phyloP scores from a whole-genome alignment of 2,329 filamentous ascomycete genomes.

The Talaromyces sp. region DNA sequence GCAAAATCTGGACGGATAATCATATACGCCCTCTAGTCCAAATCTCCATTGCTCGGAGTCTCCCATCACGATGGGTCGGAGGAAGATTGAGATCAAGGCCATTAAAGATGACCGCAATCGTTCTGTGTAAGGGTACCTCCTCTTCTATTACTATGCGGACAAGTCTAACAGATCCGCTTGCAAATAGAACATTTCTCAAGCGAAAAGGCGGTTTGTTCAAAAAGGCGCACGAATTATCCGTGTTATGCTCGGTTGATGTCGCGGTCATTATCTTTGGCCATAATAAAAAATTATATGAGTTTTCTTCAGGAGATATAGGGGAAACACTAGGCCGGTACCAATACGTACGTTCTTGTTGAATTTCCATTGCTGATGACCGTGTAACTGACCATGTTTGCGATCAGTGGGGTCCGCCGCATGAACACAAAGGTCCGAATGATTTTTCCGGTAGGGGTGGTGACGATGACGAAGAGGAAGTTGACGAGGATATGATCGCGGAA shows the following conservation, averaged over 20 bases:
- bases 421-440: conserved; percentile 92
- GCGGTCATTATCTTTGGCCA: conserved; percentile 98
- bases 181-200: conserved; percentile 84
- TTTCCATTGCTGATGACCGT: conserved; percentile 1
- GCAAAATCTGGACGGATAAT: neutral
- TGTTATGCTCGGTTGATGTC: conserved; percentile 96
- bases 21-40: neutral
- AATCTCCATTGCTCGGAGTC: neutral
- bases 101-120: conserved; percentile 98
- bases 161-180: conserved; percentile 16
- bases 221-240: conserved; percentile 97
- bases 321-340: conserved; percentile 84
- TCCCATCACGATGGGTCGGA: conserved; percentile 70
- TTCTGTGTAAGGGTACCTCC: conserved; percentile 72
- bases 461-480: conserved; percentile 73
- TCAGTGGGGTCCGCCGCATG: conserved; percentile 86
- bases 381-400: conserved; percentile 21
- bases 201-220: conserved; percentile 98
- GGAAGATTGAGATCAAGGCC: conserved; percentile 99
- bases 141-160: neutral
- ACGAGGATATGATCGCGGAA: conserved; percentile 66
- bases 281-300: conserved; percentile 99
- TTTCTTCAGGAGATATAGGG: conserved; percentile 89
- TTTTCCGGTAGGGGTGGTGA: conserved; percentile 74
- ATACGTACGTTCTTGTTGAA: conserved; percentile 63